Percentiles rank a stretch among this genome's conserved stretches.
Evolutionary conservation across 2,329 filamentous ascomycete genomes (phyloP).

Genomic region (Fusarium sp.): DNA sequence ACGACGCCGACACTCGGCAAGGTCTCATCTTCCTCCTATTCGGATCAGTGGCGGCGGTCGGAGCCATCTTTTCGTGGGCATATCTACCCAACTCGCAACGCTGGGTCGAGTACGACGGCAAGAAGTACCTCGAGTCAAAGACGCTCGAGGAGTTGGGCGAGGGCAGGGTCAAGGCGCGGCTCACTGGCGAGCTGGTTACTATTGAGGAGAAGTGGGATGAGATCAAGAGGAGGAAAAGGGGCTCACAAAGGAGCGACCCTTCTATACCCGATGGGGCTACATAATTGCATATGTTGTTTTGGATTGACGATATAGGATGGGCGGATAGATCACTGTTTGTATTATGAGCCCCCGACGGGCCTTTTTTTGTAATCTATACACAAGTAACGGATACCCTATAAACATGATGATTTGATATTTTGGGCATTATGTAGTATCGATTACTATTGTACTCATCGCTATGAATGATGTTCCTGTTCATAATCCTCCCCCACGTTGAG

Average conservation of each 20-base stretch:
- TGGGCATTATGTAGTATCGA: neutral
- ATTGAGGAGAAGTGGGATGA: constrained; percentile 57
- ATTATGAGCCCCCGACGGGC: constrained; percentile 3
- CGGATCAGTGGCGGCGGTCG: constrained; percentile 61
- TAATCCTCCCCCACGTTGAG: neutral
- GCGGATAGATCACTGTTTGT: constrained; percentile 5
- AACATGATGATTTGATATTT: constrained; percentile 7
- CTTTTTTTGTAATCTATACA: constrained; percentile 7
- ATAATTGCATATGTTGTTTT: constrained; percentile 3
- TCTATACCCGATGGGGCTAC: constrained; percentile 37
- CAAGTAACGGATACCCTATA: constrained; percentile 19
- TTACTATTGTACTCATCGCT: neutral
- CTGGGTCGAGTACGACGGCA: constrained; percentile 51
- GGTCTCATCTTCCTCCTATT: constrained; percentile 64
- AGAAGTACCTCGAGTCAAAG: constrained; percentile 57
- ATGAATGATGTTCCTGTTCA: neutral
- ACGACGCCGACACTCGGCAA: constrained; percentile 56
- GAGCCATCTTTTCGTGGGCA: constrained; percentile 64
- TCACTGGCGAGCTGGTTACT: constrained; percentile 59
- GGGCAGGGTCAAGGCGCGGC: constrained; percentile 57
- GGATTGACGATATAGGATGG: neutral
- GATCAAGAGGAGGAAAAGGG: constrained; percentile 50
- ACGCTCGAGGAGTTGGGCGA: constrained; percentile 64
- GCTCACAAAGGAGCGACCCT: constrained; percentile 38
- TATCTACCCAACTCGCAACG: constrained; percentile 63